These are phyloP conservation scores for Sporothrix pseudoabietina DNA, from an alignment of 2,329 filamentous ascomycete species.

Conservation along the genomic window DNA sequence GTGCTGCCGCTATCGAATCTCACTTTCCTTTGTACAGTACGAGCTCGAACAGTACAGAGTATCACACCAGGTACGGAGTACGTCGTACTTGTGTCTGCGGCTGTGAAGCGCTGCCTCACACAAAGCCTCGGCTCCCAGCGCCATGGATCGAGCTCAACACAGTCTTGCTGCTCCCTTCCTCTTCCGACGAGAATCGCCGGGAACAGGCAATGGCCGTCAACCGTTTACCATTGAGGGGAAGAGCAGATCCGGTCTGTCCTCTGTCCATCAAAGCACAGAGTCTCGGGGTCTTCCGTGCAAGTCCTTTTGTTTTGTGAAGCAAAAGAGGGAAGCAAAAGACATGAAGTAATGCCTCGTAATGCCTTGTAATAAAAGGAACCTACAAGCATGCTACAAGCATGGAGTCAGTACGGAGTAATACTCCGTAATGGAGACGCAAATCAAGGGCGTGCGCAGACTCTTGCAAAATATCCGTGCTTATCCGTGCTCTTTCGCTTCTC, in stretches of 20 bases:
- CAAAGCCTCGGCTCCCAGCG: not conserved
- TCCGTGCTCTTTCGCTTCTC: not conserved
- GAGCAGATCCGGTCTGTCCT: not conserved
- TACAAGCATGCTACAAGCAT: conserved; percentile 1
- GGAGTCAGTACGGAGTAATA: not conserved
- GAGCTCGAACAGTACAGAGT: not conserved
- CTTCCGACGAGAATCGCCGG: not conserved
- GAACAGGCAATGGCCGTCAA: not conserved
- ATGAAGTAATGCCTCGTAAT: not conserved
- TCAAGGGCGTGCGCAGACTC: not conserved
- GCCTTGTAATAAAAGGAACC: not conserved
- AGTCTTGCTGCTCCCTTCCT: not conserved
- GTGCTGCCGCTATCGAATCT: not conserved
- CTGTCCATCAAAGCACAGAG: not conserved
- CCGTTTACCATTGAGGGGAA: not conserved
- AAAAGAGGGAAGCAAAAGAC: too few relatives aligned
- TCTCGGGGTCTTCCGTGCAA: not conserved
- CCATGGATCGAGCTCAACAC: not conserved
- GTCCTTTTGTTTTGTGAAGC: too few relatives aligned
- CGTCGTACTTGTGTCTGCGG: not conserved
- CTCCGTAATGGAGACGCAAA: not conserved
- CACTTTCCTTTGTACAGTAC: not conserved
- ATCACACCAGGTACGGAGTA: not conserved
- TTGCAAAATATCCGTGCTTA: not conserved
- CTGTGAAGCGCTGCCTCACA: conserved; percentile 14